These are phyloP conservation scores for Rhizophagus clarus DNA, from an alignment of 192 early-diverging fungal species.

Conservation along the genomic window DNA sequence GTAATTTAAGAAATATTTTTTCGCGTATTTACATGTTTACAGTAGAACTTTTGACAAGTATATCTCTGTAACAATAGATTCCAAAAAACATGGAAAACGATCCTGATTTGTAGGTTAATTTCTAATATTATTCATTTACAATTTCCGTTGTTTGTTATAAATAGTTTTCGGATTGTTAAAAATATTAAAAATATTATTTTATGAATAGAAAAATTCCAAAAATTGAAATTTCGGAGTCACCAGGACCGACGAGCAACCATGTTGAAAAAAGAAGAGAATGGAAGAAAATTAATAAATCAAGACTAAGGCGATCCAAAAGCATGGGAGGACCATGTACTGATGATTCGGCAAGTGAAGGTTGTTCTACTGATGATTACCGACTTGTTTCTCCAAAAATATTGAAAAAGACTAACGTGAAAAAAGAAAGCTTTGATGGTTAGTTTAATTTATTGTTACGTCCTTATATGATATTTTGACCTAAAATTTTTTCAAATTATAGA, in stretches of 20 bases:
- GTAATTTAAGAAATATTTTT: too few relatives aligned
- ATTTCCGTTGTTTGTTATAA: background rate
- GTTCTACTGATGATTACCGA: conserved; percentile 20
- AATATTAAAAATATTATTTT: background rate
- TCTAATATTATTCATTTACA: background rate
- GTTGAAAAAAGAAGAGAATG: background rate
- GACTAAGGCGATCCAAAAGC: conserved; percentile 22
- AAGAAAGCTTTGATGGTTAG: conserved; percentile 34
- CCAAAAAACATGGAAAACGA: background rate
- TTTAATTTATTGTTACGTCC: background rate
- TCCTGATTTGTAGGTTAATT: background rate
- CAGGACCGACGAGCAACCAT: background rate
- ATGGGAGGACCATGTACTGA: conserved; percentile 10
- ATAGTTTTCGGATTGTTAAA: background rate
- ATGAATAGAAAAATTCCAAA: conserved; percentile 1
- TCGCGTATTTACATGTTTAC: too few relatives aligned
- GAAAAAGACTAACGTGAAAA: conserved; percentile 24
- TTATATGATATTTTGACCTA: background rate
- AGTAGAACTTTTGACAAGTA: background rate
- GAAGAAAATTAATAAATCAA: background rate
- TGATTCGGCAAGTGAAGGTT: conserved; percentile 25
- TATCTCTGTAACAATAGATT: background rate
- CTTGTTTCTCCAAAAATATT: conserved; percentile 26
- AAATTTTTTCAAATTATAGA: conserved; percentile 33
- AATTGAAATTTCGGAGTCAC: conserved; percentile 22